phyloP scores from a whole-genome alignment of 441 rosid genomes.

The Corymbia calophylla region DNA sequence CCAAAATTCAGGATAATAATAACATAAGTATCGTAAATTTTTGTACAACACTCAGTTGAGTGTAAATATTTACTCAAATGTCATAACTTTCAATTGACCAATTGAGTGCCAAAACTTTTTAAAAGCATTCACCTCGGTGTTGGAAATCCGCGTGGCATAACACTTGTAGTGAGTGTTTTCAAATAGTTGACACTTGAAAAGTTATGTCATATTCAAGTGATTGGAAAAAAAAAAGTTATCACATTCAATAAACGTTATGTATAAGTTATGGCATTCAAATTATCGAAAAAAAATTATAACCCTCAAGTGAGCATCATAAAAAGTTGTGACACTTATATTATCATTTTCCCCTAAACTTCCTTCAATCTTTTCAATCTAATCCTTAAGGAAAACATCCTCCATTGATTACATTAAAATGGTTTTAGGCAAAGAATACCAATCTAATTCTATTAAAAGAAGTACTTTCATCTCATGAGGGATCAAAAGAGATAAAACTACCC shows the following conservation, averaged over 20 bases:
- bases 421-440: neutral
- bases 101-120: neutral
- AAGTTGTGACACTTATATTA: neutral
- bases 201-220: neutral
- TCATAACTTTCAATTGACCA: no score
- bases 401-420: neutral
- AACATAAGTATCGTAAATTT: no score
- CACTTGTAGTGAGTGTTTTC: neutral
- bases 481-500: neutral
- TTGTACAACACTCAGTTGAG: neutral
- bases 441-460: neutral
- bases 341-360: neutral
- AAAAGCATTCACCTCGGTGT: rapidly evolving
- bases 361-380: neutral
- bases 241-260: rapidly evolving
- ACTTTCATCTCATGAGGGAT: rapidly evolving
- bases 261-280: neutral
- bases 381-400: neutral
- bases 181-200: no score
- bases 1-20: neutral
- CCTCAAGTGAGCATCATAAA: rapidly evolving
- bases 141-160: neutral
- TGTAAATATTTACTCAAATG: rapidly evolving
- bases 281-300: rapidly evolving
- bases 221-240: rapidly evolving